phyloP scores from a whole-genome alignment of 1,284 basidiomycete species.

The Taiwanofungus camphoratus region DNA sequence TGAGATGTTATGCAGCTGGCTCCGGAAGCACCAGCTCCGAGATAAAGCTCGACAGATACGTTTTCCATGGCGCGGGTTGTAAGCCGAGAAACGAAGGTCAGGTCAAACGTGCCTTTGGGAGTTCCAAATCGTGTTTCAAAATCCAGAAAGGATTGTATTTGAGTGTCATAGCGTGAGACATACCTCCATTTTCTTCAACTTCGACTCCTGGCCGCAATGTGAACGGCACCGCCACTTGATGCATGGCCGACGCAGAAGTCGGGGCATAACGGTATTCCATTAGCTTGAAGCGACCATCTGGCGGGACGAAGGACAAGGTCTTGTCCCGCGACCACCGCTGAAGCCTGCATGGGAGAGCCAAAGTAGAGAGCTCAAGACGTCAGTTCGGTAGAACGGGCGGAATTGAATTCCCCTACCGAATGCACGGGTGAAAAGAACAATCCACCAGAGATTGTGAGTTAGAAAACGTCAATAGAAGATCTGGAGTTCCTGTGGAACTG shows the following conservation, averaged over 20 bases:
- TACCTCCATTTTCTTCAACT: conserved; percentile 62
- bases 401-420: conserved; percentile 51
- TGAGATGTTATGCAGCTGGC: conserved; percentile 60
- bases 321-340: conserved; percentile 79
- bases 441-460: conserved; percentile 75
- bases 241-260: conserved; percentile 30
- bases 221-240: conserved; percentile 61
- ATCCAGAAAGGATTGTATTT: conserved; percentile 1
- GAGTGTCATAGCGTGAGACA: conserved; percentile 13
- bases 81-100: conserved; percentile 66
- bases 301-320: conserved; percentile 87
- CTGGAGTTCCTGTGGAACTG: conserved; percentile 66
- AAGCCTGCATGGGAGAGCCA: conserved; percentile 54
- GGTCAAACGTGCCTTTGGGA: conserved; percentile 59
- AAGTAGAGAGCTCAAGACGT: not conserved
- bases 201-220: conserved; percentile 55
- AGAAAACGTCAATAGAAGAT: conserved; percentile 76
- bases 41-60: conserved; percentile 62
- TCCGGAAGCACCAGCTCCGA: conserved; percentile 67
- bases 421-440: conserved; percentile 87
- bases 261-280: conserved; percentile 74
- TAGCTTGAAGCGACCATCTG: conserved; percentile 86
- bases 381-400: not conserved
- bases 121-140: conserved; percentile 1
- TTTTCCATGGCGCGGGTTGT: conserved; percentile 65